phyloP scores from a whole-genome alignment of 2,329 filamentous ascomycete genomes.

The Bisporella sp. region DNA sequence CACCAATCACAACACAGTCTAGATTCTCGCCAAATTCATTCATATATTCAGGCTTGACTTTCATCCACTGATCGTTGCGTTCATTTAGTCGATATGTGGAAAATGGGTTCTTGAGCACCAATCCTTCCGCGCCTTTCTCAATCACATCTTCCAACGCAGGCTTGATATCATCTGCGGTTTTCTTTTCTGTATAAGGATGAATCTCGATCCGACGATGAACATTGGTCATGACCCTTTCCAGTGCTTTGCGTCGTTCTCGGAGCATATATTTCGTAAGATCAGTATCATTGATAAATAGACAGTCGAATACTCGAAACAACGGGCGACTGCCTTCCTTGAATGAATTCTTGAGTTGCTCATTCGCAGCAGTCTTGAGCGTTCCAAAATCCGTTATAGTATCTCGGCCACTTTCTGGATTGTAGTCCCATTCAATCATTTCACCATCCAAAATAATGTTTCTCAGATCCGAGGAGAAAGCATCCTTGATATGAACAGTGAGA shows the following conservation, averaged over 20 bases:
- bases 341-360: conserved; percentile 71
- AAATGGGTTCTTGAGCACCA: conserved; percentile 88
- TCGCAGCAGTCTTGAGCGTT: conserved; percentile 83
- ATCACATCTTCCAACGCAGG: conserved; percentile 74
- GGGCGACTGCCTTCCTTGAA: conserved; percentile 61
- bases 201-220: conserved; percentile 76
- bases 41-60: conserved; percentile 99
- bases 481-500: conserved; percentile 70
- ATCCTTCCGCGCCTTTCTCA: conserved; percentile 78
- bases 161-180: conserved; percentile 66
- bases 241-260: conserved; percentile 68
- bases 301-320: conserved; percentile 82
- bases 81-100: conserved; percentile 83
- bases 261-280: conserved; percentile 77
- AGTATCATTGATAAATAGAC: conserved; percentile 78
- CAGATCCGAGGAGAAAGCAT: conserved; percentile 71
- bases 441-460: conserved; percentile 88
- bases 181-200: conserved; percentile 63
- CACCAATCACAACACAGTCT: conserved; percentile 83
- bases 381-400: conserved; percentile 87
- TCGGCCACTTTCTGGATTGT: conserved; percentile 45
- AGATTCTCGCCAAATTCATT: conserved; percentile 89
- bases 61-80: conserved; percentile 94
- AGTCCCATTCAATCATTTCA: conserved; percentile 97
- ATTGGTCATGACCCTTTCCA: conserved; percentile 63